Percentiles rank a stretch among this genome's conserved stretches.
These are phyloP conservation scores for Suillus americanus DNA, from an alignment of 768 basidiomycete genomes.

Conservation along the genomic window DNA sequence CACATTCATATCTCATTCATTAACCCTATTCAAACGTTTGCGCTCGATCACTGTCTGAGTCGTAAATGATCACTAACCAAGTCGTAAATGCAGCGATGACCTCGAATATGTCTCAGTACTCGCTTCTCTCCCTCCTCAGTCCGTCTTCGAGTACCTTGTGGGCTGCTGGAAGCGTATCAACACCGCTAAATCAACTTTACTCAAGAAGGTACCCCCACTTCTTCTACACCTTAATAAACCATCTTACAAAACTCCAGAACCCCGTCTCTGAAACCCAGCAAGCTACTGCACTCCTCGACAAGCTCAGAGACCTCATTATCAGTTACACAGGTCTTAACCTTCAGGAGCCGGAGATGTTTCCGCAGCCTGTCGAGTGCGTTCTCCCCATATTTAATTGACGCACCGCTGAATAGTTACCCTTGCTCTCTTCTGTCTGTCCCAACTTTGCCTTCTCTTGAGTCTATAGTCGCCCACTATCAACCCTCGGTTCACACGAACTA, in stretches of 20 bases:
- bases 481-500: slow-evolving; percentile 76
- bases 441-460: not conserved
- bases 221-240: slow-evolving; percentile 35
- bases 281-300: slow-evolving; percentile 68
- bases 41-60: not conserved
- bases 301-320: slow-evolving; percentile 77
- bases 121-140: slow-evolving; percentile 73
- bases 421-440: not conserved
- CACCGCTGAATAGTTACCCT: not conserved
- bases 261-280: slow-evolving; percentile 56
- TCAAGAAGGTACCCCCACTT: slow-evolving; percentile 57
- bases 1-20: not conserved
- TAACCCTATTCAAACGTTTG: slow-evolving; percentile 2
- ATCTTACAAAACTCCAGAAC: slow-evolving; percentile 35
- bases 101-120: slow-evolving; percentile 72
- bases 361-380: slow-evolving; percentile 75
- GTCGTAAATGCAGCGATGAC: slow-evolving; percentile 52
- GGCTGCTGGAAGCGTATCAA: slow-evolving; percentile 92
- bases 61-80: slow-evolving; percentile 1
- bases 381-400: not conserved
- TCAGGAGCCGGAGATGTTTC: slow-evolving; percentile 94
- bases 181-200: slow-evolving; percentile 45
- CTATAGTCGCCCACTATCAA: not conserved
- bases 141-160: slow-evolving; percentile 86
- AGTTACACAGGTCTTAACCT: slow-evolving; percentile 87